Percentiles rank a stretch among this genome's conserved stretches.
phyloP scores from a whole-genome alignment of 1,284 basidiomycete species.

The Apiotrichum siamense region DNA sequence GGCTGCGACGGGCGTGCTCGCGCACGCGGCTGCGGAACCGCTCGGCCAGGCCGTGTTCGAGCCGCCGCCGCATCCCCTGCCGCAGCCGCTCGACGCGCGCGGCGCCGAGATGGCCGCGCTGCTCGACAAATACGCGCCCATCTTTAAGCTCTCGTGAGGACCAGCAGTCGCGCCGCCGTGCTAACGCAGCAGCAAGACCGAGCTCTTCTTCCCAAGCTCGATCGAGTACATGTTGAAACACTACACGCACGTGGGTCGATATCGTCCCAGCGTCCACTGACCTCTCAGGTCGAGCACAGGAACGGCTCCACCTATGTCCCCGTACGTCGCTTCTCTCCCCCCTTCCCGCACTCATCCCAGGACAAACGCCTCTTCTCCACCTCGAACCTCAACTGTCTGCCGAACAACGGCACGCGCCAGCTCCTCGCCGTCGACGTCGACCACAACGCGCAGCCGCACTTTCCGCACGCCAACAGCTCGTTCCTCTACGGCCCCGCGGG shows the following conservation, averaged over 20 bases:
- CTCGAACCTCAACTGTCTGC: constrained; percentile 22
- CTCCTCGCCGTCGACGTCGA: constrained; percentile 28
- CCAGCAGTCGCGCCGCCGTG: too few species aligned
- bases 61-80: background rate
- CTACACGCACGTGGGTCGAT: constrained; percentile 22
- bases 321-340: background rate
- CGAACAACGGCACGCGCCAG: constrained; percentile 12
- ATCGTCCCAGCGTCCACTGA: background rate
- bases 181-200: constrained; percentile 20
- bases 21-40: too few species aligned
- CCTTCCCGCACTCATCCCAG: constrained; percentile 1
- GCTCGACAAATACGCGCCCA: constrained; percentile 35
- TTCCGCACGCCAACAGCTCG: constrained; percentile 20
- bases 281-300: constrained; percentile 15
- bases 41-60: background rate
- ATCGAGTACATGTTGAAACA: constrained; percentile 43
- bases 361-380: constrained; percentile 20
- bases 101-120: constrained; percentile 25
- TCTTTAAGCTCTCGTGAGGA: constrained; percentile 40
- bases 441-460: constrained; percentile 37
- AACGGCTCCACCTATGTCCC: constrained; percentile 13
- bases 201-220: constrained; percentile 38
- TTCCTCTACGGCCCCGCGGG: constrained; percentile 38
- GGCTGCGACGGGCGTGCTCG: too few species aligned
- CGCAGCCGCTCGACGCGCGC: background rate